These are phyloP conservation scores for Chamaenerion angustifolium DNA, from an alignment of 345 rosid species.

Conservation along the genomic window DNA sequence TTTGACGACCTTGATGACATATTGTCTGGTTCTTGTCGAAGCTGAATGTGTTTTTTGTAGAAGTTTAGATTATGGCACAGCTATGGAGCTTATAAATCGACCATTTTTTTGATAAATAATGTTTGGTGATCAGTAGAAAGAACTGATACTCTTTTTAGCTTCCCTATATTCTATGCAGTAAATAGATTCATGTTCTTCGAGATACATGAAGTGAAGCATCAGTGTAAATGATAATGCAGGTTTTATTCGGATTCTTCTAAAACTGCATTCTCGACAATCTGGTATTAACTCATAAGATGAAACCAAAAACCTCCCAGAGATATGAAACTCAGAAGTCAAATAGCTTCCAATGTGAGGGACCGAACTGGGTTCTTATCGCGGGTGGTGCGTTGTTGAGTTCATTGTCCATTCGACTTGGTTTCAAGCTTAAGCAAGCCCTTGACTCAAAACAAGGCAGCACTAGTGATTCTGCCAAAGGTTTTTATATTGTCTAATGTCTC, in stretches of 20 bases:
- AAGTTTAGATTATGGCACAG: too few relatives aligned
- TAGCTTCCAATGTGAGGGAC: slow-evolving; percentile 39
- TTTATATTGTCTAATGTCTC: neutral
- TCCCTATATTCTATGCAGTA: too few relatives aligned
- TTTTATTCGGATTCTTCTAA: slow-evolving; percentile 35
- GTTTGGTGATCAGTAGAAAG: too few relatives aligned
- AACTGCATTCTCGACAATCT: slow-evolving; percentile 9
- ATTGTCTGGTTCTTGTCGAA: too few relatives aligned
- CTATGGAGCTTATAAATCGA: too few relatives aligned
- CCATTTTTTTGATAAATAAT: too few relatives aligned
- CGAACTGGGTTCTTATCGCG: slow-evolving; percentile 82
- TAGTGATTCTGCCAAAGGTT: slow-evolving; percentile 28
- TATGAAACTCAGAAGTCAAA: slow-evolving; percentile 42
- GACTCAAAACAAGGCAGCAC: slow-evolving; percentile 42
- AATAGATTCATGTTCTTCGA: too few relatives aligned
- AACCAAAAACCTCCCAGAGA: slow-evolving; percentile 26
- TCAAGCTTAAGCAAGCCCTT: slow-evolving; percentile 61
- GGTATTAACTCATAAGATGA: slow-evolving; percentile 39
- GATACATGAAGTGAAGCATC: too few relatives aligned
- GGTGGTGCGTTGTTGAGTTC: slow-evolving; percentile 96
- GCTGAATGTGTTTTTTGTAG: too few relatives aligned
- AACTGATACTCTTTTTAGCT: too few relatives aligned
- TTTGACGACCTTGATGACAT: too few relatives aligned
- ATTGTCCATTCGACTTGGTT: slow-evolving; percentile 77
- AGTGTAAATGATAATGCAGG: slow-evolving; percentile 19